Conservation (phyloP, 768 basidiomycete genomes). For the Kwoniella shandongensis region DNA sequence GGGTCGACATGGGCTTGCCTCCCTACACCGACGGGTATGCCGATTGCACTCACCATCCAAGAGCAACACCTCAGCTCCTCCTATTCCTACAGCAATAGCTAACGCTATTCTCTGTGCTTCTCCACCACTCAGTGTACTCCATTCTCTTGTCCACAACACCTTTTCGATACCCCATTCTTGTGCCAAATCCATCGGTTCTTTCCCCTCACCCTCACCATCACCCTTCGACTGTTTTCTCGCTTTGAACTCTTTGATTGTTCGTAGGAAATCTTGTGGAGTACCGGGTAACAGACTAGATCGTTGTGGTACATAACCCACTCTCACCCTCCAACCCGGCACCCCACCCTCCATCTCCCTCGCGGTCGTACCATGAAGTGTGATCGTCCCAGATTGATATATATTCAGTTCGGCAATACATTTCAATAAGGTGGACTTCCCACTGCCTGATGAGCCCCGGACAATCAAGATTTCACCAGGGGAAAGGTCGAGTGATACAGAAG, state of each 20-base stretch:
- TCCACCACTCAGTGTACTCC: conserved; percentile 79
- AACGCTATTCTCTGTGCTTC: conserved; percentile 81
- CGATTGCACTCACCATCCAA: conserved; percentile 53
- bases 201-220: neutral
- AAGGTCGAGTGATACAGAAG: conserved; percentile 15
- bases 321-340: conserved; percentile 71
- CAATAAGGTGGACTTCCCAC: conserved; percentile 67
- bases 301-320: conserved; percentile 83
- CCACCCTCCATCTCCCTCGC: conserved; percentile 24
- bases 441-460: conserved; percentile 76
- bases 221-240: conserved; percentile 47
- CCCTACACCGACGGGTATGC: too few relatives aligned
- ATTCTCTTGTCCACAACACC: conserved; percentile 73
- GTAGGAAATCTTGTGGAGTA: conserved; percentile 72
- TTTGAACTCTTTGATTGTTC: conserved; percentile 60
- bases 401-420: conserved; percentile 82
- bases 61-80: conserved; percentile 74
- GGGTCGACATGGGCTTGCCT: too few relatives aligned
- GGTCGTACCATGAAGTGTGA: conserved; percentile 70
- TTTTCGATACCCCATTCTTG: conserved; percentile 66
- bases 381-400: conserved; percentile 64
- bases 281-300: conserved; percentile 81
- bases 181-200: conserved; percentile 58
- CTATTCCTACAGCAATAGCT: conserved; percentile 70
- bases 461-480: conserved; percentile 67